Conservation (phyloP, 768 basidiomycete species). For the Fomitopsis pulvina region DNA sequence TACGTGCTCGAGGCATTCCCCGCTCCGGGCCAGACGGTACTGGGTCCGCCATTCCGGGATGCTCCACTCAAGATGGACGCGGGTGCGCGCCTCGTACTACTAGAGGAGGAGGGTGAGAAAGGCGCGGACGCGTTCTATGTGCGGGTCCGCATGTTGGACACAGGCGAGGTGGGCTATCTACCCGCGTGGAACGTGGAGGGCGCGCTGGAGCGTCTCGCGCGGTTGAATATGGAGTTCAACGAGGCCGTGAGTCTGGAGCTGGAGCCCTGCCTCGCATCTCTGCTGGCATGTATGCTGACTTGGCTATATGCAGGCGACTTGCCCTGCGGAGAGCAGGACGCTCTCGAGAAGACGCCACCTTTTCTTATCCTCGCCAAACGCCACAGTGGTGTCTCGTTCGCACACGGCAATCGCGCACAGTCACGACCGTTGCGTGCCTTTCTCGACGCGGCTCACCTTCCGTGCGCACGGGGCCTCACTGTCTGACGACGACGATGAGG, state of each 20-base stretch:
- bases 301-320: conserved; percentile 8
- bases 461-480: conserved; percentile 1
- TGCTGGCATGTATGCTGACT: not conserved
- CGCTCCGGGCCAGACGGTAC: conserved; percentile 10
- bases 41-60: conserved; percentile 16
- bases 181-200: conserved; percentile 24
- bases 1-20: conserved; percentile 22
- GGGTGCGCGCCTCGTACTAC: conserved; percentile 17
- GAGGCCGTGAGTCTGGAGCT: conserved; percentile 18
- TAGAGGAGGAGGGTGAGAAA: conserved; percentile 19
- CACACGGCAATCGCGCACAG: conserved; percentile 8
- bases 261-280: not conserved
- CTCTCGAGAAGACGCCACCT: conserved; percentile 8
- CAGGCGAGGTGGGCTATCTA: conserved; percentile 15
- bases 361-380: conserved; percentile 12
- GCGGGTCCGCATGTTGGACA: conserved; percentile 15
- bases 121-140: conserved; percentile 6
- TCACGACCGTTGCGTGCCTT: conserved; percentile 16
- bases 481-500: conserved; percentile 11
- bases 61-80: conserved; percentile 20
- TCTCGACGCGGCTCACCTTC: conserved; percentile 7
- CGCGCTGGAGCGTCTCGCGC: conserved; percentile 21
- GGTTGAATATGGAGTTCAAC: conserved; percentile 24
- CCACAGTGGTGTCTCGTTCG: too few species aligned
- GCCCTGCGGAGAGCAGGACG: conserved; percentile 12